A percentile compares a stretch with the other conserved stretches of the same genome.
Evolutionary conservation across 371 early-diverging fungal species (phyloP).

Genomic region (Mycotypha africana): DNA sequence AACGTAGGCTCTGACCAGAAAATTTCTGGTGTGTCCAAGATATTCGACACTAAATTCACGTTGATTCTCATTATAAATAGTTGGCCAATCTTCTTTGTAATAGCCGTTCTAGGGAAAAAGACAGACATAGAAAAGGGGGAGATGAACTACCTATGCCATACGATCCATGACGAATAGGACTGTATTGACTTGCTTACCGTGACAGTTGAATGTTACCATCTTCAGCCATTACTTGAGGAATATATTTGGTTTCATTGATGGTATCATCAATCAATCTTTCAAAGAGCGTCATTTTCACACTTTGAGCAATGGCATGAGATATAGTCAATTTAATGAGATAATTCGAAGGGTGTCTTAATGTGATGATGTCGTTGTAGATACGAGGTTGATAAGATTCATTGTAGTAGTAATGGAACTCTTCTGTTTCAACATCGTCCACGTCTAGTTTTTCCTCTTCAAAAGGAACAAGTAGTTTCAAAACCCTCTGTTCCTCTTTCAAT

Average conservation of each 20-base stretch:
- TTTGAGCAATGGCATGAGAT: slow-evolving; percentile 83
- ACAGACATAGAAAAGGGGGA: too few relatives aligned
- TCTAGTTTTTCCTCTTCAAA: slow-evolving; percentile 72
- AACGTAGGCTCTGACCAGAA: slow-evolving; percentile 84
- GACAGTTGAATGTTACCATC: slow-evolving; percentile 78
- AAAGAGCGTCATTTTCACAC: slow-evolving; percentile 80
- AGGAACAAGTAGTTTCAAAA: slow-evolving; percentile 62
- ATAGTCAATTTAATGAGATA: slow-evolving; percentile 68
- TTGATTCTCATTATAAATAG: slow-evolving; percentile 85
- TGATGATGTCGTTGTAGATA: slow-evolving; percentile 55
- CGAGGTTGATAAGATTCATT: slow-evolving; percentile 65
- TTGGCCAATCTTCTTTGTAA: slow-evolving; percentile 63
- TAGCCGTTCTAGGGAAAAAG: slow-evolving; percentile 37
- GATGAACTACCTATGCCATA: too few relatives aligned
- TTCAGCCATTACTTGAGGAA: slow-evolving; percentile 78
- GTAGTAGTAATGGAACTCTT: slow-evolving; percentile 91
- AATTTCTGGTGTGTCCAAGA: slow-evolving; percentile 83
- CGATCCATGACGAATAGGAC: too few relatives aligned
- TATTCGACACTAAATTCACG: slow-evolving; percentile 80
- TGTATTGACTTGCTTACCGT: slow-evolving; percentile 22
- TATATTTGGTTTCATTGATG: slow-evolving; percentile 80
- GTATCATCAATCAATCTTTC: slow-evolving; percentile 80
- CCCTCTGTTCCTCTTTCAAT: slow-evolving; percentile 71
- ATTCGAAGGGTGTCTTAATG: slow-evolving; percentile 46
- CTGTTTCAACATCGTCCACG: slow-evolving; percentile 77